Evolutionary conservation across 768 basidiomycete species (phyloP), one percentile per base, ranked within the genome.

Genomic region (Clitopilus hobsonii): DNA sequence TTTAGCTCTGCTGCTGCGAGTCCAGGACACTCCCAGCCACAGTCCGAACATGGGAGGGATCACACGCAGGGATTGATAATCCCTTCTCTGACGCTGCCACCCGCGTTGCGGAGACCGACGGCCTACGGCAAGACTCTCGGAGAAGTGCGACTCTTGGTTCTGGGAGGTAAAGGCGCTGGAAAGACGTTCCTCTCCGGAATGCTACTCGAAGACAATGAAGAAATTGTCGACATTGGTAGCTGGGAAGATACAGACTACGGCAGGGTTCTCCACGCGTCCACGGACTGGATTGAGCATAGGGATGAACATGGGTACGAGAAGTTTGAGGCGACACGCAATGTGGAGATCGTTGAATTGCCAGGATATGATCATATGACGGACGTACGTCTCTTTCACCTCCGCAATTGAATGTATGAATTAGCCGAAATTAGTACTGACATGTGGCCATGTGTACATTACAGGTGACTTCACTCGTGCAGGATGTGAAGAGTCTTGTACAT

Each of bases 1-100:
- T 89, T 88, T 72, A 88, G 86, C 27, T 89, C 87, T 8, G 84
- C 80, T 0, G 85, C 85, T 11, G 82, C 81, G 0, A 86, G 85
- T 58, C 87, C 83, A 2, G 82, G 80, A 0, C 84, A 81, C 49
- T 69, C 73, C 0, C 76, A 77, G 27, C 67, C 73, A 20, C 73
- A 73, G 11, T 69, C 71, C 20, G 76, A 78, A 54, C 69, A 69
- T 58, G 60, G 59, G 57, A 67, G 64, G 52, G 73, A 76, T 24
- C 67, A 66, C 10, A 74, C 77, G 59, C 75, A 78, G 60, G 82
- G 81, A 56, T 76, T 89, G 54, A 81, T 88, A 57, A 89, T 89
- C 48, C 88, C 88, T 1, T 88, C 84, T 22, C 70, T 89, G 47
- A 74, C 76, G 6, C 74, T 89, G 16, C 86, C 88, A 16, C 69